These are phyloP conservation scores for Lobosporangium transversale DNA, from an alignment of 192 early-diverging fungal genomes.

Conservation along the genomic window DNA sequence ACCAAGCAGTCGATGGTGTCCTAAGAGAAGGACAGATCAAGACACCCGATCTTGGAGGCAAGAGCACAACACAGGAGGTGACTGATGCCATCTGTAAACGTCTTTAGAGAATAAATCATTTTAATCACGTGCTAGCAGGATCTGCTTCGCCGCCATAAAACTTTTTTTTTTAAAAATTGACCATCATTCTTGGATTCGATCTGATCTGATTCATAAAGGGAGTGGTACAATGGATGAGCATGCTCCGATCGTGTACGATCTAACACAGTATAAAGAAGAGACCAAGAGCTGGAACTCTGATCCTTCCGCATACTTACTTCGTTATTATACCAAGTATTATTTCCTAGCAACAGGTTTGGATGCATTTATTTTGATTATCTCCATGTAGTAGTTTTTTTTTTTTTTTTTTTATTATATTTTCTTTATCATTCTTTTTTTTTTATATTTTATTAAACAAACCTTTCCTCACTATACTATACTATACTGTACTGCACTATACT, in stretches of 20 bases:
- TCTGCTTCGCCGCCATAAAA: background rate
- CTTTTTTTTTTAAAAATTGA: background rate
- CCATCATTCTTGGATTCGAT: background rate
- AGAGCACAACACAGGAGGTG: slow-evolving; percentile 83
- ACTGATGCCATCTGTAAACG: slow-evolving; percentile 82
- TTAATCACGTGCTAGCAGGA: background rate
- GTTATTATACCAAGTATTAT: slow-evolving; percentile 47
- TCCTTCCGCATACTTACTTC: slow-evolving; percentile 35
- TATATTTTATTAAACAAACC: background rate
- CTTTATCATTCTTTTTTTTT: background rate
- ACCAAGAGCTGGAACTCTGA: slow-evolving; percentile 32
- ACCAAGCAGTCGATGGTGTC: slow-evolving; percentile 87
- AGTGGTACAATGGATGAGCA: slow-evolving; percentile 41
- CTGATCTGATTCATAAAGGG: background rate
- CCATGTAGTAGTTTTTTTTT: too few species aligned
- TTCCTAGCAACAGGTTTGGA: slow-evolving; percentile 35
- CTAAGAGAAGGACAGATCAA: slow-evolving; percentile 67
- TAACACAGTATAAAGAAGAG: slow-evolving; percentile 37
- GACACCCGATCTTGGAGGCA: slow-evolving; percentile 93
- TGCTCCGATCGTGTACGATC: slow-evolving; percentile 49
- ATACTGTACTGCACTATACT: too few species aligned
- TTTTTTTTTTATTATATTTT: background rate
- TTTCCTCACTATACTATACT: too few species aligned
- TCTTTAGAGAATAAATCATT: slow-evolving; percentile 52
- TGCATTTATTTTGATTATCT: too few species aligned